A percentile compares a stretch with the other conserved stretches of the same genome.
phyloP scores from a whole-genome alignment of 805 yeast species.

The Kodamaea nitidulidarum region DNA sequence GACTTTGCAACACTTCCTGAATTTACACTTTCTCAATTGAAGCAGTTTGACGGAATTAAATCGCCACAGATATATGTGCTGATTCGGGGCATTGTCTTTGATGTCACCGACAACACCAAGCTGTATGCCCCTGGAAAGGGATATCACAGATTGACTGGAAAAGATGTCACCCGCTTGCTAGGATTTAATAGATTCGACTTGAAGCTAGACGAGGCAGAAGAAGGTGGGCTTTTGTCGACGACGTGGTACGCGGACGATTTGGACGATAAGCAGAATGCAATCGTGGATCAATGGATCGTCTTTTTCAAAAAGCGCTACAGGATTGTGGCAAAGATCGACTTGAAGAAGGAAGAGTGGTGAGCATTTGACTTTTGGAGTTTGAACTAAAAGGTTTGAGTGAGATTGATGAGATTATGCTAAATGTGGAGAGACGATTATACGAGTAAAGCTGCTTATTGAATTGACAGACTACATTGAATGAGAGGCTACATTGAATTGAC shows the following conservation, averaged over 20 bases:
- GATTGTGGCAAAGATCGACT: slow-evolving; percentile 33
- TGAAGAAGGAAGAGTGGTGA: slow-evolving; percentile 3
- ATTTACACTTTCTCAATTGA: slow-evolving; percentile 31
- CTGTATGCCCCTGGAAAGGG: slow-evolving; percentile 77
- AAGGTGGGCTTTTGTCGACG: slow-evolving; percentile 9
- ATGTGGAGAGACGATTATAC: no score
- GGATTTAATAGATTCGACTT: slow-evolving; percentile 52
- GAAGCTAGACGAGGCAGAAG: slow-evolving; percentile 12
- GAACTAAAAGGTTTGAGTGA: no score
- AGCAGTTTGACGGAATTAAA: slow-evolving; percentile 29
- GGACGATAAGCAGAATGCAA: slow-evolving; percentile 54
- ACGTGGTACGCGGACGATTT: slow-evolving; percentile 52
- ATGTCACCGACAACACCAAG: slow-evolving; percentile 60
- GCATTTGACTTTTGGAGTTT: no score
- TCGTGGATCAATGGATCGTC: slow-evolving; percentile 71
- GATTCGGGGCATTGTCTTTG: slow-evolving; percentile 73
- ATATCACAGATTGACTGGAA: slow-evolving; percentile 69
- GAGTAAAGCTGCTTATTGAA: no score
- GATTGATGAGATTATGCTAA: no score
- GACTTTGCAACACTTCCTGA: slow-evolving; percentile 29
- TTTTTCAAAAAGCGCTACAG: slow-evolving; percentile 49
- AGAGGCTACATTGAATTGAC: no score
- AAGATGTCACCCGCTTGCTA: slow-evolving; percentile 72
- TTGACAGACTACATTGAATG: no score
- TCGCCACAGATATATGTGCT: slow-evolving; percentile 57